A percentile compares a stretch with the other conserved stretches of the same genome.
These are phyloP conservation scores for Mortierella sp. DNA, from an alignment of 371 early-diverging fungal species.

Conservation along the genomic window DNA sequence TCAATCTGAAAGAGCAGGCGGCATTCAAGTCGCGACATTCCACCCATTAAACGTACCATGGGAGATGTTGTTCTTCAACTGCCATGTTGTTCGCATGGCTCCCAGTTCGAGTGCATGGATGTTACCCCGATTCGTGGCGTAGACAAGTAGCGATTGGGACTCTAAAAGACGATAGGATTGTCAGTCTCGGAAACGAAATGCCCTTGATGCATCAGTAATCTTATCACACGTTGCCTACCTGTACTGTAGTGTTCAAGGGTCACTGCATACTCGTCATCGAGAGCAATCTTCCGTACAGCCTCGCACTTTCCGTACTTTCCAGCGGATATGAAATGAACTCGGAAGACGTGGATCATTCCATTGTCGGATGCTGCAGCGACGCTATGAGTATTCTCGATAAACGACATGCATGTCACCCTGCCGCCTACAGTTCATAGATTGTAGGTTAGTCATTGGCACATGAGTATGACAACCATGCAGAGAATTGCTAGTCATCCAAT, in stretches of 20 bases:
- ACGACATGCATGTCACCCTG: slow-evolving; percentile 79
- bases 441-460: not conserved
- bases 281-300: slow-evolving; percentile 62
- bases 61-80: slow-evolving; percentile 64
- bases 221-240: slow-evolving; percentile 47
- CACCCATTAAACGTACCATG: slow-evolving; percentile 59
- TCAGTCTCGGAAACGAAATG: not conserved
- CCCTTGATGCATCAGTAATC: not conserved
- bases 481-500: not conserved
- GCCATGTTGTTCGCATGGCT: slow-evolving; percentile 76
- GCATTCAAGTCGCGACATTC: no score
- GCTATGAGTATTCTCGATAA: slow-evolving; percentile 83
- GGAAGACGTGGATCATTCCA: slow-evolving; percentile 85
- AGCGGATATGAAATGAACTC: slow-evolving; percentile 59
- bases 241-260: slow-evolving; percentile 78
- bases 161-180: slow-evolving; percentile 48
- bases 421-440: slow-evolving; percentile 63
- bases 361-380: slow-evolving; percentile 88
- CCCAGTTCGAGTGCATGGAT: slow-evolving; percentile 83
- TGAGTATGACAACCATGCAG: not conserved
- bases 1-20: not conserved
- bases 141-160: slow-evolving; percentile 78
- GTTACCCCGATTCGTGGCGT: slow-evolving; percentile 81
- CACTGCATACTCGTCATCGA: slow-evolving; percentile 76
- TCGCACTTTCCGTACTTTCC: slow-evolving; percentile 73